Base-by-base conservation (phyloP, 352 stramenopile genomes). In the Phytophthora melonis region DNA sequence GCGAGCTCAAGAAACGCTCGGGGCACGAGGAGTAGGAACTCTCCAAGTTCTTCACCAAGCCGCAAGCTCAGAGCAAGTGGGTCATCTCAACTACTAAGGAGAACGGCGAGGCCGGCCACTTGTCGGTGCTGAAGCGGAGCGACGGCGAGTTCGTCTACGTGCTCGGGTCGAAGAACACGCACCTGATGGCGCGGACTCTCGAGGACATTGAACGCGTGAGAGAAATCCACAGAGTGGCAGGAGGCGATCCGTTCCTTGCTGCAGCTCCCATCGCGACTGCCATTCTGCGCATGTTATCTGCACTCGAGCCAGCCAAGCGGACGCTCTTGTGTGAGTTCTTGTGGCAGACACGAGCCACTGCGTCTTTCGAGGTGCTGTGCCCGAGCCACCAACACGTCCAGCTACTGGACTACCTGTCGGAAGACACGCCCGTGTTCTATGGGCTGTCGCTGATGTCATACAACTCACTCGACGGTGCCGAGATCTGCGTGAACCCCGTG, bases 341-440 rank as follows among this genome's bases (percentile, higher is more conserved):
- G n/a, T 93, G 86, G 78, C 84, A 94, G 66, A 94, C 87, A 25
- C 80, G 84, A 8, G 63, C 85, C 54, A 94, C 89, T 10, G 89
- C 87, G 52, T 95, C 84, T 11, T 95, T 95, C 54, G 89, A 95
- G 67, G 76, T 94, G 59, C 75, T 95, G 4, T 93, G 83, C 60
- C 83, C 83, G 7, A 72, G 62, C 27, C 87, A 94, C 68, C 89
- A 95, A 66, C 89, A 95, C 76, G 87, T 95, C 34, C 84, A 95
- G 68, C 70, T 92, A 16, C 58, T 93, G 7, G 78, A 93, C 76
- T 87, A 89, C 66, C 60, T 95, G 30, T 39, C 61, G 0, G 77
- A 91, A 54, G 84, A 95, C 61, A 94, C 86, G 3, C 89, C 87
- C 4, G 84, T 95, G n/a, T 92, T 95, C 58, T 95, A 93, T 66